These are phyloP conservation scores for Leucocoprinus birnbaumii DNA, from an alignment of 768 basidiomycete genomes.

Conservation along the genomic window DNA sequence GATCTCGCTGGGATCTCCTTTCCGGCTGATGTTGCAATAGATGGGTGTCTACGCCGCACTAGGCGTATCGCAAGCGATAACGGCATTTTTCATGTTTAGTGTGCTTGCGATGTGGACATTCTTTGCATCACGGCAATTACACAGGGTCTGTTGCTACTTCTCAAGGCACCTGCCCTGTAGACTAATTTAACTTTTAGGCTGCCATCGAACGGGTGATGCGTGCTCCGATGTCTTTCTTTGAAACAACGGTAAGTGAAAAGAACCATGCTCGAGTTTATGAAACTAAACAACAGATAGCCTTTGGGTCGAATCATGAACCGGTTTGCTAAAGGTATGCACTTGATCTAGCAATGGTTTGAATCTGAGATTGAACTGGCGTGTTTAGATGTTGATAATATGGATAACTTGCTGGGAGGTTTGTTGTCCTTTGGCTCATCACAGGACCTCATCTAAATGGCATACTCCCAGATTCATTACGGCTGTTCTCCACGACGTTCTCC, in stretches of 20 bases:
- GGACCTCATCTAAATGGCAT: not conserved
- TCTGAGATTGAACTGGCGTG: conserved; percentile 2
- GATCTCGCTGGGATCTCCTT: not conserved
- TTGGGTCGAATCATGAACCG: conserved; percentile 89
- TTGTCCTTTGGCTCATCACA: not conserved
- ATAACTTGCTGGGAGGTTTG: conserved; percentile 63
- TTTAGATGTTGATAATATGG: conserved; percentile 75
- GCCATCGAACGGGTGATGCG: conserved; percentile 72
- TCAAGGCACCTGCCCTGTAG: not conserved
- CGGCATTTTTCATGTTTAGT: conserved; percentile 66
- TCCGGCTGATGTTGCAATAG: conserved; percentile 29
- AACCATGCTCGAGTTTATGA: not conserved
- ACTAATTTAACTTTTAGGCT: conserved; percentile 31
- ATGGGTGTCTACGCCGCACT: conserved; percentile 81
- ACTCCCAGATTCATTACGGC: conserved; percentile 64
- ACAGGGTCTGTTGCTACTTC: conserved; percentile 38
- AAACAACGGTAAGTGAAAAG: conserved; percentile 60
- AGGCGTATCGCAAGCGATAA: conserved; percentile 67
- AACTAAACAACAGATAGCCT: conserved; percentile 38
- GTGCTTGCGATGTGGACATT: conserved; percentile 67
- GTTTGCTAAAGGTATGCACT: conserved; percentile 66
- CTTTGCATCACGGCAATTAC: conserved; percentile 70
- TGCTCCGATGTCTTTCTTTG: conserved; percentile 90
- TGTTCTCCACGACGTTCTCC: conserved; percentile 62
- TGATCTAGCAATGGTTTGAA: not conserved